Evolutionary conservation across 2,329 filamentous ascomycete genomes (phyloP).

Genomic region (Exophiala aquamarina): DNA sequence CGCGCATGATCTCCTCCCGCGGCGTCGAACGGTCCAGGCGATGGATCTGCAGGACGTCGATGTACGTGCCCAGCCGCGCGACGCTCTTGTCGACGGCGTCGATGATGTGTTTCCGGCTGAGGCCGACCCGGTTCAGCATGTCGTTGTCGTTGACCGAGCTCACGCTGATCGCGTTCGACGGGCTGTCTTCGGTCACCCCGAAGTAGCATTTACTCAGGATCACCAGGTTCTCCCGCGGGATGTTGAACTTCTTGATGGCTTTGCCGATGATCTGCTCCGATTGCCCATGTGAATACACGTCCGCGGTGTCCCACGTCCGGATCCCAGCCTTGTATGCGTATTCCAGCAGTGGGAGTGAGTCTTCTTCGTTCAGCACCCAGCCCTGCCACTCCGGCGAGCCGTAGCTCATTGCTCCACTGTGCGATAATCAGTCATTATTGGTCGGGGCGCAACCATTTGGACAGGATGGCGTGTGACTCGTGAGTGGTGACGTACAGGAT

Average conservation of each 20-base stretch:
- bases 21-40: constrained; percentile 44
- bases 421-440: neutral
- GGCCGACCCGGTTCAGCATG: constrained; percentile 40
- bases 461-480: neutral
- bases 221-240: constrained; percentile 57
- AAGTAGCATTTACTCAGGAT: constrained; percentile 59
- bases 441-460: neutral
- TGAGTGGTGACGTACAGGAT: constrained; percentile 16
- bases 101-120: constrained; percentile 63
- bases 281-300: constrained; percentile 31
- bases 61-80: constrained; percentile 45
- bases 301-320: constrained; percentile 34
- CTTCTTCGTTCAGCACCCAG: constrained; percentile 28
- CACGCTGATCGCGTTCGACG: constrained; percentile 35
- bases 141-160: constrained; percentile 20
- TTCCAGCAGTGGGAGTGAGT: constrained; percentile 27
- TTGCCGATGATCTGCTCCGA: constrained; percentile 47
- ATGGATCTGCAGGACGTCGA: constrained; percentile 53
- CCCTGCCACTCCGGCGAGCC: constrained; percentile 34
- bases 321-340: constrained; percentile 31
- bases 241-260: constrained; percentile 59
- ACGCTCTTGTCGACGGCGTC: constrained; percentile 57
- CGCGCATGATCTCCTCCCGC: constrained; percentile 50
- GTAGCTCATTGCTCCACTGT: constrained; percentile 44
- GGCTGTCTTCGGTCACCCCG: constrained; percentile 32